Conservation (phyloP, 331 rosid genomes). For the Saraca asoca region DNA sequence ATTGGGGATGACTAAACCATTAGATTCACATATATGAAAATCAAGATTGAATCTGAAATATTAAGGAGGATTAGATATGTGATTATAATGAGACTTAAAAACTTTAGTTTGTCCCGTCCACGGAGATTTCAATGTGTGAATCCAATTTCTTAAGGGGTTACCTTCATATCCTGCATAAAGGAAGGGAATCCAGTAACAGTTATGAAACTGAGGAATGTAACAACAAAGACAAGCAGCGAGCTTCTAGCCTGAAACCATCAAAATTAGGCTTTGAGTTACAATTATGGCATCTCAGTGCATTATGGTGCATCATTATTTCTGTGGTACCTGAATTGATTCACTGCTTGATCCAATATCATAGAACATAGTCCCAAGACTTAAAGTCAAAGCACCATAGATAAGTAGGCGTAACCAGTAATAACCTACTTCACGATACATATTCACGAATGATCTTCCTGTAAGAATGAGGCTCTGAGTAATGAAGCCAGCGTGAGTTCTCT, state of each 20-base stretch:
- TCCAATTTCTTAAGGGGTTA: not conserved
- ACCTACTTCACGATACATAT: slow-evolving; percentile 64
- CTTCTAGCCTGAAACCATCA: slow-evolving; percentile 56
- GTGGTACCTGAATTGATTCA: slow-evolving; percentile 56
- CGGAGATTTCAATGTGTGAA: too few relatives aligned
- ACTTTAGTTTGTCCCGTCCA: too few relatives aligned
- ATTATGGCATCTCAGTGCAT: too few relatives aligned
- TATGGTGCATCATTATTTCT: not conserved
- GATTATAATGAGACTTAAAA: too few relatives aligned
- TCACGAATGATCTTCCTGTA: slow-evolving; percentile 59
- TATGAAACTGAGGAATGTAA: slow-evolving; percentile 60
- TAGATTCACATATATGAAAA: too few relatives aligned
- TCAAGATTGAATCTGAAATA: too few relatives aligned
- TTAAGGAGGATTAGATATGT: too few relatives aligned
- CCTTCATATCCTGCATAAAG: slow-evolving; percentile 76
- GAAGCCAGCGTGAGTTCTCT: slow-evolving; percentile 51
- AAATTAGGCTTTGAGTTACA: slow-evolving; percentile 13
- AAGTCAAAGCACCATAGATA: slow-evolving; percentile 36
- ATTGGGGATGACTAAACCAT: too few relatives aligned
- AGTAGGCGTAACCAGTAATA: slow-evolving; percentile 65
- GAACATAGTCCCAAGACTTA: slow-evolving; percentile 50
- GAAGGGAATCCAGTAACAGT: slow-evolving; percentile 70
- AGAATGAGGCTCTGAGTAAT: slow-evolving; percentile 50
- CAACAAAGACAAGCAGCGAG: slow-evolving; percentile 48
- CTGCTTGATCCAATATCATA: slow-evolving; percentile 35